Evolutionary conservation across 208 protist species (phyloP), one percentile per base, ranked within the genome.

Genomic region (Crithidia bombi): DNA sequence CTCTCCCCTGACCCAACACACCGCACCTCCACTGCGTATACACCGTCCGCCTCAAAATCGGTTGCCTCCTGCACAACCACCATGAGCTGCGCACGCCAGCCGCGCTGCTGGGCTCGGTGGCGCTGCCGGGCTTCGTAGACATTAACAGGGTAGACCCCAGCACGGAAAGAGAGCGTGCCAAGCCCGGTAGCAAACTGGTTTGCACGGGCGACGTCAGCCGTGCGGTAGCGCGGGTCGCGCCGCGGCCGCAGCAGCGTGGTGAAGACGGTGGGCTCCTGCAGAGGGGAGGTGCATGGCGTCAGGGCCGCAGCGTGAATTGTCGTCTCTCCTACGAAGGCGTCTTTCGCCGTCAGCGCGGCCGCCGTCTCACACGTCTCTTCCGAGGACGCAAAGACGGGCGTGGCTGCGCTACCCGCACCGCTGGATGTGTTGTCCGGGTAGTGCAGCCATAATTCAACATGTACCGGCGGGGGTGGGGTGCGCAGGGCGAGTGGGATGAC

Each of bases 21-120:
- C 32, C 30, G 4, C 63, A 68, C 49, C 50, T 47, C 35, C 63
- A 68, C 63, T 10, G n/a, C 28, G 49, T 68, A 68, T 35, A 25
- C 23, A 5, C 50, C 63, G 36, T 10, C 46, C 6, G 23, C 30
- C 21, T 50, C 50, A 36, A 68, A 58, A 49, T 58, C 63, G 21
- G 63, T 47, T 26, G 64, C 23, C 28, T 69, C 64, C 23, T 38
- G 26, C 23, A 69, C 19, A 23, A 33, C 28, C 5, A 69, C 19
- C 35, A 43, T 52, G 5, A 59, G 36, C n/a, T 35, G 21, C 10
- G 38, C 54, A 17, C 28, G 6, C 32, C 39, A 25, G 17, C 64
- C 64, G n/a, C 30, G 49, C 51, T 32, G 51, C 35, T 36, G 49
- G 1, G 33, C 39, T 0, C 35, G 64, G 33, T 41, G 64, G 6